phyloP scores from a whole-genome alignment of 2,329 filamentous ascomycete genomes.

The Talaromyces funiculosus region DNA sequence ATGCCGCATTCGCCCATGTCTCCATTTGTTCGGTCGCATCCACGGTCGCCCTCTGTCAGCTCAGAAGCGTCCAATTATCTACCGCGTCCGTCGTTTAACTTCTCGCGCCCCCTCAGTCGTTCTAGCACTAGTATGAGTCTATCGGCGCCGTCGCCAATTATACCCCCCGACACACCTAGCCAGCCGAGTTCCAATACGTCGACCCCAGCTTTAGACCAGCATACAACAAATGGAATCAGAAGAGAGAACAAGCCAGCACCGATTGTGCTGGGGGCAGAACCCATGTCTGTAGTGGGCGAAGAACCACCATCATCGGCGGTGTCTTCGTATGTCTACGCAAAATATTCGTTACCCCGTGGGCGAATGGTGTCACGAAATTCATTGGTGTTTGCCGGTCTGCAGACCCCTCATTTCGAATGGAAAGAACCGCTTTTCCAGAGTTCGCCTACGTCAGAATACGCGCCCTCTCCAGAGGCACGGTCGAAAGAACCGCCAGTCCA shows the following conservation, averaged over 20 bases:
- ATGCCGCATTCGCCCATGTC: slow-evolving; percentile 59
- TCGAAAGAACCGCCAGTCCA: background rate
- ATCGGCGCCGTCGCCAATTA: slow-evolving; percentile 28
- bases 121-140: slow-evolving; percentile 33
- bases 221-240: slow-evolving; percentile 12
- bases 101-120: slow-evolving; percentile 79
- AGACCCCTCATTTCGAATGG: slow-evolving; percentile 57
- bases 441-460: slow-evolving; percentile 29
- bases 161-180: slow-evolving; percentile 27
- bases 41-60: slow-evolving; percentile 75
- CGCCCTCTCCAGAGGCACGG: slow-evolving; percentile 27
- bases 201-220: background rate
- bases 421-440: slow-evolving; percentile 51
- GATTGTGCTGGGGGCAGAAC: slow-evolving; percentile 22
- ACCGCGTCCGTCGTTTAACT: slow-evolving; percentile 78
- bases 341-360: slow-evolving; percentile 75
- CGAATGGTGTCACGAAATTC: slow-evolving; percentile 69
- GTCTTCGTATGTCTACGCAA: slow-evolving; percentile 79
- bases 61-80: slow-evolving; percentile 71
- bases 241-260: slow-evolving; percentile 26
- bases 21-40: slow-evolving; percentile 56
- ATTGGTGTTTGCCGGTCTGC: slow-evolving; percentile 51
- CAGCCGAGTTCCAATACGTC: slow-evolving; percentile 1
- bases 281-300: slow-evolving; percentile 19
- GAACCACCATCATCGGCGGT: slow-evolving; percentile 42